Evolutionary conservation across 345 rosid genomes (phyloP).

Genomic region (Corchorus olitorius): DNA sequence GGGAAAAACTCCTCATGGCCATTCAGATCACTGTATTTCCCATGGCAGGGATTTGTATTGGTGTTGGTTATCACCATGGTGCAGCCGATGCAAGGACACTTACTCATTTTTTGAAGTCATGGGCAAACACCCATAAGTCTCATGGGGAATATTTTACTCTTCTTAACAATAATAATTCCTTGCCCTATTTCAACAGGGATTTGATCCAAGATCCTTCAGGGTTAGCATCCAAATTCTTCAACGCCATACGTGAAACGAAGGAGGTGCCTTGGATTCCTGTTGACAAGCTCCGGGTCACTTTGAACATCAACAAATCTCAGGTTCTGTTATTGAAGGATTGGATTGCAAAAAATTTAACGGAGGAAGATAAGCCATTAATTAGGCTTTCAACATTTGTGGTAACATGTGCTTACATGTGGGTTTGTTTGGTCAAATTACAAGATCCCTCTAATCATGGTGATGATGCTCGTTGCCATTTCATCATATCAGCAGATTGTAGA

Average conservation of each 20-base stretch:
- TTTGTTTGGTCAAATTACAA: neutral
- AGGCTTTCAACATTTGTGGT: slow-evolving; percentile 9
- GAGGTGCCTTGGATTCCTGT: neutral
- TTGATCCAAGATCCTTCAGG: slow-evolving; percentile 29
- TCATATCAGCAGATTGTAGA: slow-evolving; percentile 2
- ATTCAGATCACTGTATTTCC: slow-evolving; percentile 42
- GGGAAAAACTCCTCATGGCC: slow-evolving; percentile 29
- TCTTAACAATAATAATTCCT: neutral
- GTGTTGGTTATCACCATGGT: slow-evolving; percentile 31
- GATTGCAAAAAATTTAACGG: slow-evolving; percentile 22
- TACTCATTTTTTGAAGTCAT: slow-evolving; percentile 37
- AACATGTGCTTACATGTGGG: slow-evolving; percentile 14
- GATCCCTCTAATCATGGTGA: neutral
- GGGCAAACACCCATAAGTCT: slow-evolving; percentile 28
- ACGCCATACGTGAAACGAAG: slow-evolving; percentile 17
- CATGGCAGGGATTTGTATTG: neutral
- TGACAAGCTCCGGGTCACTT: slow-evolving; percentile 29
- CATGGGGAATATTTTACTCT: neutral
- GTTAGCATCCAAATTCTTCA: slow-evolving; percentile 29
- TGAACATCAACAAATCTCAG: slow-evolving; percentile 21
- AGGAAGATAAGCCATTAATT: neutral
- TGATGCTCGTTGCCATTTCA: neutral
- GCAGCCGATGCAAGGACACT: slow-evolving; percentile 46
- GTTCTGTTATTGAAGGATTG: slow-evolving; percentile 32
- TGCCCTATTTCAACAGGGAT: slow-evolving; percentile 27